These are phyloP conservation scores for Suhomyces chickasaworum DNA, from an alignment of 1,139 yeast genomes.

Conservation along the genomic window DNA sequence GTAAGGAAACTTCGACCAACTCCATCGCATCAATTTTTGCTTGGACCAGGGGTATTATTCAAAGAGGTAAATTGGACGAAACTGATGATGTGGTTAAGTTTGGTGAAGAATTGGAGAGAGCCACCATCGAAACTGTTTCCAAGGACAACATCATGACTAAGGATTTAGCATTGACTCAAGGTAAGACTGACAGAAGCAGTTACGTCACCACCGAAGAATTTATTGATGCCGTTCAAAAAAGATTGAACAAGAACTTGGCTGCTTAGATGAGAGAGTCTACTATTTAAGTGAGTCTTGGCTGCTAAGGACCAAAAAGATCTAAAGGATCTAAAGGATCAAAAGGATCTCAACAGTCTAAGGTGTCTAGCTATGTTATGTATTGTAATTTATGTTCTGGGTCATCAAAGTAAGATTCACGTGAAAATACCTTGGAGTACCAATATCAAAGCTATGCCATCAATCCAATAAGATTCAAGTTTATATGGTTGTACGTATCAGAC, in stretches of 20 bases:
- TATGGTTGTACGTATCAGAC: no score
- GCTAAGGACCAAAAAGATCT: no score
- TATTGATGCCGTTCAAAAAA: conserved; percentile 67
- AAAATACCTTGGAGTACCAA: no score
- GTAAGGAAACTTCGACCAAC: conserved; percentile 81
- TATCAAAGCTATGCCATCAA: no score
- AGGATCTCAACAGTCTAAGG: no score
- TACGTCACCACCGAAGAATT: conserved; percentile 79
- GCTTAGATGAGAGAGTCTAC: no score
- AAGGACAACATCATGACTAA: conserved; percentile 79
- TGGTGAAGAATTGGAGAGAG: conserved; percentile 65
- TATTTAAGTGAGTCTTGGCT: no score
- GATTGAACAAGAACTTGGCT: conserved; percentile 39
- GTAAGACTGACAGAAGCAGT: conserved; percentile 61
- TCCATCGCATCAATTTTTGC: conserved; percentile 86
- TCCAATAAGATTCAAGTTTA: no score
- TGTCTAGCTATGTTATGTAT: conserved; percentile 1
- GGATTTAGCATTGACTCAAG: conserved; percentile 76
- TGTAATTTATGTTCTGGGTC: neutral
- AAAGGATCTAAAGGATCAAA: no score
- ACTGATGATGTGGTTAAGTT: conserved; percentile 72
- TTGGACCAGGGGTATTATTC: conserved; percentile 82
- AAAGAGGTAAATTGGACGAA: conserved; percentile 74
- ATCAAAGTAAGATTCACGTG: neutral
- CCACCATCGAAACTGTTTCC: conserved; percentile 72